These are phyloP conservation scores for Pythium aquatile DNA, from an alignment of 352 stramenopile genomes.

Conservation along the genomic window DNA sequence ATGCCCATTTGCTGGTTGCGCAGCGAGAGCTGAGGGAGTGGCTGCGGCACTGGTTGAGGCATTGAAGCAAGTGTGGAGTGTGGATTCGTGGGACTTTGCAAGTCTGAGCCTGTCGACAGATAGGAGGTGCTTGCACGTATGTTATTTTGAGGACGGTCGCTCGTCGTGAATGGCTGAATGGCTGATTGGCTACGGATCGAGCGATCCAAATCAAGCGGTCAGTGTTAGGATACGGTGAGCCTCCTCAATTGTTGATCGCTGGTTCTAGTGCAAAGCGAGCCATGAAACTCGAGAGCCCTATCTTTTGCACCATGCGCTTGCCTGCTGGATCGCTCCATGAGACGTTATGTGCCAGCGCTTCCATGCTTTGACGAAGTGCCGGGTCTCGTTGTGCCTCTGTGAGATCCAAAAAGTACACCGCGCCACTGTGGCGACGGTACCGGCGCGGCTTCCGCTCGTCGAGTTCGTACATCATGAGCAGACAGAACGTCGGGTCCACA, in stretches of 20 bases:
- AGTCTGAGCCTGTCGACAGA: not conserved
- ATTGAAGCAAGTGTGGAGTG: conserved; percentile 1
- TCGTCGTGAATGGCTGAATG: not conserved
- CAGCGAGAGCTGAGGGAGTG: conserved; percentile 1
- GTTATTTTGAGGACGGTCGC: conserved; percentile 2
- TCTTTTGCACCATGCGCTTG: conserved; percentile 70
- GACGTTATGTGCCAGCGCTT: conserved; percentile 65
- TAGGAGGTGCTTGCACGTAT: not conserved
- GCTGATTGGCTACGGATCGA: not conserved
- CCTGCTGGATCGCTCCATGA: conserved; percentile 66
- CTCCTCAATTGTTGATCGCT: conserved; percentile 37
- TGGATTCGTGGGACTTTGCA: not conserved
- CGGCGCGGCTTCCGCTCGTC: conserved; percentile 48
- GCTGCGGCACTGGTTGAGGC: conserved; percentile 7
- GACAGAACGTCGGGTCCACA: conserved; percentile 41
- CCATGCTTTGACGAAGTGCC: conserved; percentile 59
- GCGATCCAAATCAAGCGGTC: not conserved
- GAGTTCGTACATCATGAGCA: conserved; percentile 68
- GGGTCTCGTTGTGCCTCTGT: conserved; percentile 39
- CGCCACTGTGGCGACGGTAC: conserved; percentile 46
- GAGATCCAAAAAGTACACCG: conserved; percentile 53
- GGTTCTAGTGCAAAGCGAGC: conserved; percentile 40
- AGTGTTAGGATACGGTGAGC: not conserved
- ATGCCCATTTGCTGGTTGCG: not conserved
- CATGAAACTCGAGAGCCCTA: conserved; percentile 66